Percentiles rank a stretch among this genome's conserved stretches.
Evolutionary conservation across 2,329 filamentous ascomycete genomes (phyloP).

Genomic region (Ceratocystis ficicola): DNA sequence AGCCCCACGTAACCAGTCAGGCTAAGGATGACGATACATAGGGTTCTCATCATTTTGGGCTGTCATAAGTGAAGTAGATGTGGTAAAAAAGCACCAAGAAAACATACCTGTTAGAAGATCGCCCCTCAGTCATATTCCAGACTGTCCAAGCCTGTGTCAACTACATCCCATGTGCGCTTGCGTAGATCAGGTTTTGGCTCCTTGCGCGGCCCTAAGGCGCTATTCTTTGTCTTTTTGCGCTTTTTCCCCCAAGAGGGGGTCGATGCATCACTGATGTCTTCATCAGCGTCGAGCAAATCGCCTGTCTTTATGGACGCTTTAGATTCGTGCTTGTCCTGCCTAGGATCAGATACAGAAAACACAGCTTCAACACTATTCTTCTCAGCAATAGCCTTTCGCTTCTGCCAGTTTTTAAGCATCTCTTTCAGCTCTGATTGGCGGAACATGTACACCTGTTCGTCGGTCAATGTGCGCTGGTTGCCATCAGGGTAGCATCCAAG

Average conservation of each 20-base stretch:
- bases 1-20: slow-evolving; percentile 40
- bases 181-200: slow-evolving; percentile 49
- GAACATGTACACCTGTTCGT: slow-evolving; percentile 84
- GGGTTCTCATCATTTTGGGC: slow-evolving; percentile 62
- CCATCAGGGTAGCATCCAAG: slow-evolving; percentile 82
- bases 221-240: slow-evolving; percentile 30
- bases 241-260: slow-evolving; percentile 30
- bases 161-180: slow-evolving; percentile 56
- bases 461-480: slow-evolving; percentile 75
- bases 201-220: slow-evolving; percentile 16
- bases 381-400: slow-evolving; percentile 19
- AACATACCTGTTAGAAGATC: slow-evolving; percentile 22
- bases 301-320: neutral
- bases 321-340: slow-evolving; percentile 1
- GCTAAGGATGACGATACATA: slow-evolving; percentile 94
- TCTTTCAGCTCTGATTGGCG: slow-evolving; percentile 74
- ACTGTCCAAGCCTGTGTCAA: slow-evolving; percentile 47
- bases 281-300: slow-evolving; percentile 24
- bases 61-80: neutral
- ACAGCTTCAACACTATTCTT: slow-evolving; percentile 11
- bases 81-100: too few relatives aligned
- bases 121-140: slow-evolving; percentile 46
- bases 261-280: slow-evolving; percentile 11
- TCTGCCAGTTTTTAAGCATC: slow-evolving; percentile 39
- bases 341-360: slow-evolving; percentile 18